Evolutionary conservation across 148 eudicot genomes (phyloP).

Genomic region (Linanthus parryae): DNA sequence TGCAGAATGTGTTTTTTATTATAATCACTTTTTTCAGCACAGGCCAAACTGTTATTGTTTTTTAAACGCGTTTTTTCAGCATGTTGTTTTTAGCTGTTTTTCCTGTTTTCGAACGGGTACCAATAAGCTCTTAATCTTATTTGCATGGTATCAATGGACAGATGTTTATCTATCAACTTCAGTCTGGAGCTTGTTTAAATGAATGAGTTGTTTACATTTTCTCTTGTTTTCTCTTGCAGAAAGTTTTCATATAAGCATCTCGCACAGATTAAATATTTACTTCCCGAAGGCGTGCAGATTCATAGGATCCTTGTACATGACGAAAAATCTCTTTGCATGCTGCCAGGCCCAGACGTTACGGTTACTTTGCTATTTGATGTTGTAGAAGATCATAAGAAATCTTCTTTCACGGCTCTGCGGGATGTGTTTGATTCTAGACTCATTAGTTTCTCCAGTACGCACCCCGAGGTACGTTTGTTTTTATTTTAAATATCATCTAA

Average conservation of each 20-base stretch:
- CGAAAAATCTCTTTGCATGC: constrained; percentile 33
- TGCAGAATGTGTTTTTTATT: no score
- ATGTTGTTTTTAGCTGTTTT: no score
- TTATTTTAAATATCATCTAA: no score
- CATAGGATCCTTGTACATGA: constrained; percentile 33
- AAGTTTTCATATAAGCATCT: constrained; percentile 30
- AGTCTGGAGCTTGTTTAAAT: background rate
- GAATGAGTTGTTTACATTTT: background rate
- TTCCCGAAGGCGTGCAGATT: constrained; percentile 43
- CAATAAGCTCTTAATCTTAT: no score
- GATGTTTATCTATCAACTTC: background rate
- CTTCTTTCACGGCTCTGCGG: constrained; percentile 24
- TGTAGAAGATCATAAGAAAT: constrained; percentile 25
- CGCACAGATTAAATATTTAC: constrained; percentile 39
- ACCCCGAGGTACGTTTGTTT: constrained; percentile 43
- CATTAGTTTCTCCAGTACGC: constrained; percentile 14
- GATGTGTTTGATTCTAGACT: constrained; percentile 30
- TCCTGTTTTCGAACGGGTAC: no score
- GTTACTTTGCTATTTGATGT: constrained; percentile 28
- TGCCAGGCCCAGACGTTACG: constrained; percentile 29
- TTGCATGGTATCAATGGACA: no score
- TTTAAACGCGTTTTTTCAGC: no score
- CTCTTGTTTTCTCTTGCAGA: constrained; percentile 17
- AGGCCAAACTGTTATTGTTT: no score
- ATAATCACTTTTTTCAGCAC: no score